Base-by-base conservation (phyloP, 2,329 filamentous ascomycete species). In the Microcyclospora tardicrescens region DNA sequence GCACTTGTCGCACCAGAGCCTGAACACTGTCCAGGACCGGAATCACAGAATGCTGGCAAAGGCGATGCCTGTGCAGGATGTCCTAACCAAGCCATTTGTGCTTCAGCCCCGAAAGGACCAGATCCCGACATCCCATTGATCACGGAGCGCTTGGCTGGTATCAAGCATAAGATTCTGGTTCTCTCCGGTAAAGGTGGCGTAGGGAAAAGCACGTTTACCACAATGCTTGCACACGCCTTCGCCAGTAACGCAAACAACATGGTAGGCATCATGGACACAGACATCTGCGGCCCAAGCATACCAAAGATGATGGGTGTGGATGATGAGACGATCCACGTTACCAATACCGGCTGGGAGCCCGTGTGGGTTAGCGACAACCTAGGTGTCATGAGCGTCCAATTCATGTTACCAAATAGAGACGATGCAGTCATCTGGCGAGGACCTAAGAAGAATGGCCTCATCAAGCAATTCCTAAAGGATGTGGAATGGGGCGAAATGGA, bases 301-400 rank as follows among this genome's bases (percentile, higher is more conserved):
- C 91, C 91, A 14, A 95, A 95, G 66, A 96, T 98, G 89, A 87
- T 98, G 79, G 91, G 91, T 28, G 89, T 95, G 1, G 87, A 95
- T 61, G 68, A 77, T 16, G 89, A 98, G 64, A 93, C 83, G 1
- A 91, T 98, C 37, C 91, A 98, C 59, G 77, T 94, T 38, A 91
- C 80, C 56, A 81, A 76, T 38, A 76, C 80, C 1, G 91, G 91
- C 2, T 95, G 87, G 91, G 85, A 81, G 56, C 91, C 91, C 0
- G 89, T 96, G 11, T 96, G 87, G 84, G 87, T 94, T 12, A 75
- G 79, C 52, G 91, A 96, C 52, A 98, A 96, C 53, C 68, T 98
- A 3, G 84, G 81, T 2, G 85, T 94, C 36, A 96, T 98, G 89
- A 91, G 82, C 54, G 85, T 98, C 47, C 91, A 98, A 61, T 98